phyloP scores from a whole-genome alignment of 345 rosid genomes.

The Boechera stricta region DNA sequence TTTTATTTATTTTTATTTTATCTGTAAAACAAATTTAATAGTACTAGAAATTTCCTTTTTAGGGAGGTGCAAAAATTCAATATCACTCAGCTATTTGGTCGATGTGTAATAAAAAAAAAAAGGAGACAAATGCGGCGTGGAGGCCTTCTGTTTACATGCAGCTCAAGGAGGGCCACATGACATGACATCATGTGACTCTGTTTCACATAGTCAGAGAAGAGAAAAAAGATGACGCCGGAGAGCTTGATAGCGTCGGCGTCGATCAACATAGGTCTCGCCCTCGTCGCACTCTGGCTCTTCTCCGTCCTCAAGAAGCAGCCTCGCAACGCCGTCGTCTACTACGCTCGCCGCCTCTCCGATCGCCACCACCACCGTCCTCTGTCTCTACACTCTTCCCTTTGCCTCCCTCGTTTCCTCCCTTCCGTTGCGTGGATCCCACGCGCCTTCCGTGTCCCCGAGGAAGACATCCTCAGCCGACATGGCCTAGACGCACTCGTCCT shows the following conservation, averaged over 20 bases:
- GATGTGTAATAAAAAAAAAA: slow-evolving; percentile 5
- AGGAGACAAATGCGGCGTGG: slow-evolving; percentile 42
- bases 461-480: slow-evolving; percentile 61
- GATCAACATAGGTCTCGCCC: slow-evolving; percentile 77
- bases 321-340: slow-evolving; percentile 73
- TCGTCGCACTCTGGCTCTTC: slow-evolving; percentile 70
- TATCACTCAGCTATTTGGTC: slow-evolving; percentile 23
- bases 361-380: slow-evolving; percentile 37
- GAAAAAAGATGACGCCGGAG: slow-evolving; percentile 60
- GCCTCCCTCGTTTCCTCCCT: slow-evolving; percentile 70
- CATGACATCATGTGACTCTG: slow-evolving; percentile 26
- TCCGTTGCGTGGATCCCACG: slow-evolving; percentile 85
- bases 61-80: not conserved
- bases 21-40: not conserved
- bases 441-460: slow-evolving; percentile 72
- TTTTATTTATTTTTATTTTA: not conserved
- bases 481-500: slow-evolving; percentile 84
- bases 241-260: slow-evolving; percentile 80
- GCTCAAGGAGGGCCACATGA: slow-evolving; percentile 19
- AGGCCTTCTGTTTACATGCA: slow-evolving; percentile 30
- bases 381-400: slow-evolving; percentile 45
- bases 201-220: slow-evolving; percentile 26
- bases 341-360: slow-evolving; percentile 73
- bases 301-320: slow-evolving; percentile 84
- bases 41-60: not conserved